Conservation (phyloP, 2,329 filamentous ascomycete species). For the Hypoxylon sp. region DNA sequence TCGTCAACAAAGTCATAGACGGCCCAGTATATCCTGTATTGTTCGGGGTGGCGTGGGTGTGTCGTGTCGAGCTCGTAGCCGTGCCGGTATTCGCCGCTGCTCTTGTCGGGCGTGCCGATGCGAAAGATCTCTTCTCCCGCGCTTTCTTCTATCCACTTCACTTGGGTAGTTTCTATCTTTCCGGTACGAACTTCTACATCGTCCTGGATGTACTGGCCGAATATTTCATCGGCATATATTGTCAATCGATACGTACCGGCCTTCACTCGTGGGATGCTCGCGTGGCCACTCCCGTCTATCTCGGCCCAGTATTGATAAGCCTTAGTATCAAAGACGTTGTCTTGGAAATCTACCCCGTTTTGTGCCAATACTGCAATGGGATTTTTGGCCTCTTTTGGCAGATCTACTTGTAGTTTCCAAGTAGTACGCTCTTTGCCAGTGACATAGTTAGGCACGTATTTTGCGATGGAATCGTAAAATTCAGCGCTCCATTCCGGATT, state of each 20-base stretch:
- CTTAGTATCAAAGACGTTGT: slow-evolving; percentile 66
- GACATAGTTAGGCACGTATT: slow-evolving; percentile 70
- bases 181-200: slow-evolving; percentile 59
- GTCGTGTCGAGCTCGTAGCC: slow-evolving; percentile 63
- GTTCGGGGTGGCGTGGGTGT: slow-evolving; percentile 64
- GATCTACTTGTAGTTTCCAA: slow-evolving; percentile 62
- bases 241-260: slow-evolving; percentile 72
- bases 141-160: slow-evolving; percentile 66
- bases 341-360: slow-evolving; percentile 67
- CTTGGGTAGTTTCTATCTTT: slow-evolving; percentile 54
- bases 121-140: slow-evolving; percentile 71
- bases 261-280: slow-evolving; percentile 66
- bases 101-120: slow-evolving; percentile 72
- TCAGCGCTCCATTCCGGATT: slow-evolving; percentile 66
- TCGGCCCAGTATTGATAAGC: slow-evolving; percentile 74
- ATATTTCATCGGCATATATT: slow-evolving; percentile 71
- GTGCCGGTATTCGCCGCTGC: slow-evolving; percentile 70
- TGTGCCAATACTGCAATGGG: slow-evolving; percentile 68
- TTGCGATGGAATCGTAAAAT: slow-evolving; percentile 74
- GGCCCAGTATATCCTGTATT: slow-evolving; percentile 73
- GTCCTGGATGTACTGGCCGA: slow-evolving; percentile 70
- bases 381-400: slow-evolving; percentile 64
- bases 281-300: slow-evolving; percentile 60
- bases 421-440: slow-evolving; percentile 64
- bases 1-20: slow-evolving; percentile 70